Evolutionary conservation across 768 basidiomycete species (phyloP).

Genomic region (Leccinum subtestaceum): DNA sequence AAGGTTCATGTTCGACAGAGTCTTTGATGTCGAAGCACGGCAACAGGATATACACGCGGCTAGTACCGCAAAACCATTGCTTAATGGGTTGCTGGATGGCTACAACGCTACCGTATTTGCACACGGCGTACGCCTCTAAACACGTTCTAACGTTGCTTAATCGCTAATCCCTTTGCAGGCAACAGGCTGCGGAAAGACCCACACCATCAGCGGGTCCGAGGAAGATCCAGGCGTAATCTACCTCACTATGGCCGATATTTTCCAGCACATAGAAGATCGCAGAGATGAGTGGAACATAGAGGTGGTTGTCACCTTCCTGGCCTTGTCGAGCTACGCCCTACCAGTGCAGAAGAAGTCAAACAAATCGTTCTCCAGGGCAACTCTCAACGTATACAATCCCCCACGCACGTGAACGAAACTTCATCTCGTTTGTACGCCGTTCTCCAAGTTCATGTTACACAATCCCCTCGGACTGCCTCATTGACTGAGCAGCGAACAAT

Average conservation of each 20-base stretch:
- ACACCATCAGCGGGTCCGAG: constrained; percentile 94
- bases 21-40: constrained; percentile 76
- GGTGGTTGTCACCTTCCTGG: constrained; percentile 93
- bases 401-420: constrained; percentile 94
- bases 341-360: constrained; percentile 89
- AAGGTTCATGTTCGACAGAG: constrained; percentile 94
- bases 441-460: constrained; percentile 89
- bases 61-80: constrained; percentile 56
- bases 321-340: constrained; percentile 78
- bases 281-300: constrained; percentile 82
- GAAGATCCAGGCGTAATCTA: constrained; percentile 92
- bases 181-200: constrained; percentile 99
- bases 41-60: constrained; percentile 88
- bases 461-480: constrained; percentile 81
- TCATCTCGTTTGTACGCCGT: constrained; percentile 98
- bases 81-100: no score
- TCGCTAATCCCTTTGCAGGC: constrained; percentile 54
- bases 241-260: constrained; percentile 95
- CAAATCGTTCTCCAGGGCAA: constrained; percentile 90
- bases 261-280: constrained; percentile 86
- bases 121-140: constrained; percentile 74
- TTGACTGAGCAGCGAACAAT: constrained; percentile 79
- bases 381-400: constrained; percentile 82
- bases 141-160: not conserved
- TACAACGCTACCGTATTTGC: constrained; percentile 98